Conservation (phyloP, 225 moss, liverwort and hornwort species). For the Sphagnum tenellum region DNA sequence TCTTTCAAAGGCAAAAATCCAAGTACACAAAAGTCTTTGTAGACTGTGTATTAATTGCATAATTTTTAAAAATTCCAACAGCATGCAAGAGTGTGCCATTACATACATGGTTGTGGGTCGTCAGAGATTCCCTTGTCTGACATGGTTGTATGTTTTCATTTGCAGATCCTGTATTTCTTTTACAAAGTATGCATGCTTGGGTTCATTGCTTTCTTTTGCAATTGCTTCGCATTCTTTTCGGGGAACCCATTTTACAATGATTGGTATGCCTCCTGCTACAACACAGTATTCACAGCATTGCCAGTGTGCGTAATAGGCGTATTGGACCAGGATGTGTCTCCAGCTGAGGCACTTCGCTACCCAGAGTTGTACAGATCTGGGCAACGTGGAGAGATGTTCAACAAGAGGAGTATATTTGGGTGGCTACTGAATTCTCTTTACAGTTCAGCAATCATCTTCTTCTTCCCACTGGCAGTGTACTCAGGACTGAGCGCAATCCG, state of each 20-base stretch:
- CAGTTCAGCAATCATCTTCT: slow-evolving; percentile 47
- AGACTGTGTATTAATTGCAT: too few relatives aligned
- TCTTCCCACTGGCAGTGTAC: slow-evolving; percentile 34
- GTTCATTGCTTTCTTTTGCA: slow-evolving; percentile 63
- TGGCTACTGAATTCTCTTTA: slow-evolving; percentile 53
- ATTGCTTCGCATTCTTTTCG: slow-evolving; percentile 45
- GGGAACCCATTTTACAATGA: slow-evolving; percentile 66
- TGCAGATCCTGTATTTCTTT: slow-evolving; percentile 70
- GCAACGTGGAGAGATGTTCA: slow-evolving; percentile 56
- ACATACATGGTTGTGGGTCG: too few relatives aligned
- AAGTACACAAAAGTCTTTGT: too few relatives aligned
- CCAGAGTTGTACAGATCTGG: slow-evolving; percentile 52
- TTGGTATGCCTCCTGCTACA: slow-evolving; percentile 73
- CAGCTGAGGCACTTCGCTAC: slow-evolving; percentile 27
- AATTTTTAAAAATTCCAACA: too few relatives aligned
- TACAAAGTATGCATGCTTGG: slow-evolving; percentile 68
- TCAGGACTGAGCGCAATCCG: slow-evolving; percentile 20
- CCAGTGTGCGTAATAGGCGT: slow-evolving; percentile 52
- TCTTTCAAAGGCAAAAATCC: too few relatives aligned
- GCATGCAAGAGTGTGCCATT: too few relatives aligned
- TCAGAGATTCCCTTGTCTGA: too few relatives aligned
- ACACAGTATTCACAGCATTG: slow-evolving; percentile 55
- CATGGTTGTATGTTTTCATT: background rate
- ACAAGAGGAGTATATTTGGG: slow-evolving; percentile 15
- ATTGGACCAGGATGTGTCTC: slow-evolving; percentile 64